Evolutionary conservation across 2,329 filamentous ascomycete genomes (phyloP), one percentile per base, ranked within the genome.

Genomic region (Aspergillus tanneri): DNA sequence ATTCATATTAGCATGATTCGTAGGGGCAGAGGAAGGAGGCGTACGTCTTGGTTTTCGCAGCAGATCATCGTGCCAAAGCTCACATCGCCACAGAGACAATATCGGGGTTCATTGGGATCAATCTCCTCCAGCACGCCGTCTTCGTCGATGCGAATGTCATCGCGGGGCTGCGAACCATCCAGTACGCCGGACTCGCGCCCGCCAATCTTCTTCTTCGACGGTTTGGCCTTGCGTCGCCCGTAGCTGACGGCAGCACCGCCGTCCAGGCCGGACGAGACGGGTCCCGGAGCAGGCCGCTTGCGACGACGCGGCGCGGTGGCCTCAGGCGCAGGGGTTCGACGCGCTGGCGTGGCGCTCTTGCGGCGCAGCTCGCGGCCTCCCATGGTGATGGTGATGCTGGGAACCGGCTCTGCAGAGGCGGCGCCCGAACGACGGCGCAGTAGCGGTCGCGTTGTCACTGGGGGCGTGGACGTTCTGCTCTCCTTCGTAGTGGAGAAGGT

Each of bases 51-150:
- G 57, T 84, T 81, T 57, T 85, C 82, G 60, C 83, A 86, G 35
- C 77, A 79, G 50, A 86, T 82, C 83, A 86, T 86, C 28, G 77
- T 77, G 23, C 83, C 83, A 59, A 77, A 85, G 57, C 80, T 83
- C 14, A 85, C 80, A 56, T 84, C 81, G 30, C 78, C 78, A 58
- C 83, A 86, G 34, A 83, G 64, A 62, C 83, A 86, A 61, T 85
- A 86, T n/a, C 78, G 70, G 12, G 79, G 77, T 65, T 86, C 83
- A 47, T 83, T 74, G 0, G 81, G 79, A 61, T 85, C 81, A 48
- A 85, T 78, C 53, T 76, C 66, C 53, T 75, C 73, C 27, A 74
- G 55, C 1, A 75, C 73, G 1, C 73, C 75, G 43, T 77, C 72
- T 50, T 77, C 72, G 43, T 77, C 75, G 25, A 72, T 69, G 19